These are phyloP conservation scores for Paramecium tetraurelia DNA, from an alignment of 73 alveolate genomes.

Conservation along the genomic window DNA sequence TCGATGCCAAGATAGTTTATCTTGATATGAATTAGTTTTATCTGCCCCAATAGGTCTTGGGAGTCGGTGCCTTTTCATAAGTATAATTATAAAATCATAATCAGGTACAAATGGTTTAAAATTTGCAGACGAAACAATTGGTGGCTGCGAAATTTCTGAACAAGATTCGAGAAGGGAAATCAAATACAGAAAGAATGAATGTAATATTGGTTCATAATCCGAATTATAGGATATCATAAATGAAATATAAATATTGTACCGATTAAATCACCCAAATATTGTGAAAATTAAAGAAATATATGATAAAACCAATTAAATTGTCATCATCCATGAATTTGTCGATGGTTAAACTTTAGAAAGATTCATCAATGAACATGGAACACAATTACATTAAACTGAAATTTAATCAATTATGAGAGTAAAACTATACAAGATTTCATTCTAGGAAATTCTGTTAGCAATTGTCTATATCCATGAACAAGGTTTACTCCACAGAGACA, in stretches of 20 bases:
- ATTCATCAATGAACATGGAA: background rate
- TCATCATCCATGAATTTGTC: background rate
- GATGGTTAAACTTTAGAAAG: slow-evolving; percentile 18
- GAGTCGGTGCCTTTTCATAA: slow-evolving; percentile 7
- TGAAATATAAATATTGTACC: background rate
- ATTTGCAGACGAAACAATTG: background rate
- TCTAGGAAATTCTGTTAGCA: slow-evolving; percentile 22
- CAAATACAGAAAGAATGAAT: background rate
- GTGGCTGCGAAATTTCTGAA: slow-evolving; percentile 12
- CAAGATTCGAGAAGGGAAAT: background rate
- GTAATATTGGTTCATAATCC: background rate
- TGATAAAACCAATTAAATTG: background rate
- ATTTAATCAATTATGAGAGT: slow-evolving; percentile 20
- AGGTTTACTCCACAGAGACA: slow-evolving; percentile 50
- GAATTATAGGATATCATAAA: background rate
- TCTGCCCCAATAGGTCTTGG: background rate
- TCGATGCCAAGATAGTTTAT: background rate
- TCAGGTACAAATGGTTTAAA: background rate
- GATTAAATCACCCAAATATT: slow-evolving; percentile 2
- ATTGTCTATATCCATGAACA: slow-evolving; percentile 45
- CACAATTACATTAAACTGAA: background rate
- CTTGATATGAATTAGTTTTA: slow-evolving; percentile 8
- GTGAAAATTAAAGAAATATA: background rate
- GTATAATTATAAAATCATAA: background rate
- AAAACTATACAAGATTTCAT: background rate